Percentiles rank a stretch among this genome's conserved stretches.
Conservation (phyloP, 2,329 filamentous ascomycete species). For the Diaporthe vaccinii region DNA sequence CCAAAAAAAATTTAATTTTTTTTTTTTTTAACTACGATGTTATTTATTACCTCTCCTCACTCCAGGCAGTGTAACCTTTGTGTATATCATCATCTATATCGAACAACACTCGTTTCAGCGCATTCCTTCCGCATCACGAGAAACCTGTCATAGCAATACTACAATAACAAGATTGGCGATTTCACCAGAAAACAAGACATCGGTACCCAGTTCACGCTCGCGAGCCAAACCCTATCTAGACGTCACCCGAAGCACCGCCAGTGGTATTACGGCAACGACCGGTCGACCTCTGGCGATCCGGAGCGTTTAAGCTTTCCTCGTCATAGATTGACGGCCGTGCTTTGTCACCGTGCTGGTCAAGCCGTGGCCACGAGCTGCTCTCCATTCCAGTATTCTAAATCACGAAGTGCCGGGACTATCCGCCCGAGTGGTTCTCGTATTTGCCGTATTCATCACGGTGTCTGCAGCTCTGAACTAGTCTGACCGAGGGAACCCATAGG, state of each 20-base stretch:
- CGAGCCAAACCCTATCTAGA: conserved; percentile 16
- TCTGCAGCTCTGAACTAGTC: not conserved
- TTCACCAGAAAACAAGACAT: not conserved
- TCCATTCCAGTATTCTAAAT: not conserved
- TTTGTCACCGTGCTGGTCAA: not conserved
- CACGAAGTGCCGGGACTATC: not conserved
- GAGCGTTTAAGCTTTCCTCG: conserved; percentile 21
- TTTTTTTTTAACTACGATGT: not conserved
- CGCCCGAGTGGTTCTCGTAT: not conserved
- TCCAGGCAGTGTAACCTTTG: not conserved
- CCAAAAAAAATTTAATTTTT: too few relatives aligned
- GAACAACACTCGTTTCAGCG: conserved; percentile 26
- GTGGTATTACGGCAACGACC: conserved; percentile 2
- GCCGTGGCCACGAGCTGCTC: not conserved
- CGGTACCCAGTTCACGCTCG: not conserved
- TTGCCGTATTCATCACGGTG: not conserved
- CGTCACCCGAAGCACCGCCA: not conserved
- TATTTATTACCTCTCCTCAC: not conserved
- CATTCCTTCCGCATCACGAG: not conserved
- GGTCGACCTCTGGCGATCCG: not conserved
- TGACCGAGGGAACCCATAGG: not conserved
- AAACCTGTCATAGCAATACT: not conserved
- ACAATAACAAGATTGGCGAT: conserved; percentile 14
- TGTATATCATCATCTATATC: conserved; percentile 3
- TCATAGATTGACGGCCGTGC: conserved; percentile 6